phyloP scores from a whole-genome alignment of 208 protist genomes.

The Crithidia brevicula region DNA sequence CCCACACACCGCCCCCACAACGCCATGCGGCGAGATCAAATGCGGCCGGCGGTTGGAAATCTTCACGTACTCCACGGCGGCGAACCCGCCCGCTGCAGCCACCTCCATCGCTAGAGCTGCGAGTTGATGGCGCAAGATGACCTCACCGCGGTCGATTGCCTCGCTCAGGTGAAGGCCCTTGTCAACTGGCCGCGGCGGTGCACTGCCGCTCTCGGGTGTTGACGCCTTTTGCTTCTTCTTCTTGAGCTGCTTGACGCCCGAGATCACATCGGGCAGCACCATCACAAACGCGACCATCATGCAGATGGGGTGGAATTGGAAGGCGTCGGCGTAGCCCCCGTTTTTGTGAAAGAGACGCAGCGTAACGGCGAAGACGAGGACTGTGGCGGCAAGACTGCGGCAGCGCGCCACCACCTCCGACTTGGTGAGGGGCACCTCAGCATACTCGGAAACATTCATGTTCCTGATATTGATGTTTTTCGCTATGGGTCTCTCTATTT shows the following conservation, averaged over 20 bases:
- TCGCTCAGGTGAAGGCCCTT: slow-evolving; percentile 5
- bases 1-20: slow-evolving; percentile 42
- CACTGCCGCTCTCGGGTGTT: not conserved
- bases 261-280: slow-evolving; percentile 54
- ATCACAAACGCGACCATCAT: slow-evolving; percentile 54
- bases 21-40: slow-evolving; percentile 47
- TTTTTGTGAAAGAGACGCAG: slow-evolving; percentile 9
- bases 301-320: slow-evolving; percentile 64
- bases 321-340: slow-evolving; percentile 25
- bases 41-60: slow-evolving; percentile 40
- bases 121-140: slow-evolving; percentile 44
- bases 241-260: slow-evolving; percentile 35
- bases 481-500: too few species aligned
- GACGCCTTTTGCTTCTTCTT: slow-evolving; percentile 1
- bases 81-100: slow-evolving; percentile 42
- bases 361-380: slow-evolving; percentile 17
- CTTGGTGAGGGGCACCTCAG: slow-evolving; percentile 7
- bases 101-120: slow-evolving; percentile 46
- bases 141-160: slow-evolving; percentile 27
- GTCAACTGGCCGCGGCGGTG: not conserved
- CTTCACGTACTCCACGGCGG: slow-evolving; percentile 64
- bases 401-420: slow-evolving; percentile 13
- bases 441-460: not conserved
- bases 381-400: slow-evolving; percentile 21
- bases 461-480: not conserved